Percentiles rank a stretch among this genome's conserved stretches.
These are phyloP conservation scores for Zhuliangozyma blackwelliae DNA, from an alignment of 1,139 yeast genomes.

Conservation along the genomic window DNA sequence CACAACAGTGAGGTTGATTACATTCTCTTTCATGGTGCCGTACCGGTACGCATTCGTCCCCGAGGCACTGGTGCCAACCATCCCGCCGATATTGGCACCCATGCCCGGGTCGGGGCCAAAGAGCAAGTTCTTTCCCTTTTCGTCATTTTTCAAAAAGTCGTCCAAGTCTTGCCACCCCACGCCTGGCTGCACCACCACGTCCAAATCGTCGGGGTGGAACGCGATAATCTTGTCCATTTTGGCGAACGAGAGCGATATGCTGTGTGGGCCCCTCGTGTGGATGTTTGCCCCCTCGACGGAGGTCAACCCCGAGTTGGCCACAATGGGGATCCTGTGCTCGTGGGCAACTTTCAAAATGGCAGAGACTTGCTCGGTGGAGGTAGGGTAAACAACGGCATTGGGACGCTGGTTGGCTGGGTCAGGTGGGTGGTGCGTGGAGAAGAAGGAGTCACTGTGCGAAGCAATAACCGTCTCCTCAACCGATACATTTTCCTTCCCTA, in stretches of 20 bases:
- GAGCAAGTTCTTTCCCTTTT: constrained; percentile 32
- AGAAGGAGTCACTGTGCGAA: constrained; percentile 59
- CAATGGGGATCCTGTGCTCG: constrained; percentile 59
- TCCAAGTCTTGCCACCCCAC: constrained; percentile 49
- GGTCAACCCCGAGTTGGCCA: constrained; percentile 77
- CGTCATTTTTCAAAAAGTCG: constrained; percentile 26
- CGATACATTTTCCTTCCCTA: constrained; percentile 10
- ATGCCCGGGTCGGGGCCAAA: constrained; percentile 49
- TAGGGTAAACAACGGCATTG: constrained; percentile 56
- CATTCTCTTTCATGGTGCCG: constrained; percentile 48
- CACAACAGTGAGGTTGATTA: constrained; percentile 42
- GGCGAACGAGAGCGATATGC: constrained; percentile 35
- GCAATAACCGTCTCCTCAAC: constrained; percentile 29
- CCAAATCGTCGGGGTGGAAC: constrained; percentile 42
- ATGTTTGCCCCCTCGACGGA: constrained; percentile 79
- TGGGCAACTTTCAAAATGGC: constrained; percentile 57
- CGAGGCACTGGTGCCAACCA: constrained; percentile 44
- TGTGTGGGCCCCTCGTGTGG: constrained; percentile 56
- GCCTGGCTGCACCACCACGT: constrained; percentile 43
- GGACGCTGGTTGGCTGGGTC: constrained; percentile 48
- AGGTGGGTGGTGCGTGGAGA: constrained; percentile 62
- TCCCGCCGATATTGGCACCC: constrained; percentile 46
- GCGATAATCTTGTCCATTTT: constrained; percentile 31
- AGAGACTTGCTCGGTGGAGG: constrained; percentile 61
- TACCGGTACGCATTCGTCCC: constrained; percentile 46